Evolutionary conservation across 2,329 filamentous ascomycete species (phyloP).

Genomic region (Fusarium bactridioides): DNA sequence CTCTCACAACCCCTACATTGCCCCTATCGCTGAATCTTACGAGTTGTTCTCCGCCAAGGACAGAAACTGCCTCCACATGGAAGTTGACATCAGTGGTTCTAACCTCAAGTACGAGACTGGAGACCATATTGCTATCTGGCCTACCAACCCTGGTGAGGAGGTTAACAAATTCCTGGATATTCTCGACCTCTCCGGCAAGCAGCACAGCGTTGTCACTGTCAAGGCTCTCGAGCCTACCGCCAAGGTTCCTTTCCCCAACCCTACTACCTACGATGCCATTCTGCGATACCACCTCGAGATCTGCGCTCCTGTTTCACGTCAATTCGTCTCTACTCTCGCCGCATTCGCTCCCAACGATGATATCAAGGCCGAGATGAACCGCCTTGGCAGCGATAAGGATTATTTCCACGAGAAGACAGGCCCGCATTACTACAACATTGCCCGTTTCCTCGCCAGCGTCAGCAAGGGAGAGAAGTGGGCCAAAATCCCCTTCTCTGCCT

Average conservation of each 20-base stretch:
- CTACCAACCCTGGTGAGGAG: conserved; percentile 90
- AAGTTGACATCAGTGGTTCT: conserved; percentile 88
- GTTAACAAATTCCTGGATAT: conserved; percentile 88
- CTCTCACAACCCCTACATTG: conserved; percentile 95
- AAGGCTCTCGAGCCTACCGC: conserved; percentile 94
- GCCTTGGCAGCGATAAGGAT: conserved; percentile 91
- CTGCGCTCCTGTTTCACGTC: conserved; percentile 92
- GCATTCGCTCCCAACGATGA: conserved; percentile 88
- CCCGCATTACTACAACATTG: conserved; percentile 86
- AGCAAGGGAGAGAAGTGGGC: conserved; percentile 79
- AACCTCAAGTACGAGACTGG: conserved; percentile 95
- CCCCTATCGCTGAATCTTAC: conserved; percentile 87
- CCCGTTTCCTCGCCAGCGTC: conserved; percentile 79
- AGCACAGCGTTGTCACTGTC: conserved; percentile 82
- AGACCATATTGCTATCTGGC: conserved; percentile 97
- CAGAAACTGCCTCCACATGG: conserved; percentile 95
- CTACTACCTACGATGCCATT: conserved; percentile 94
- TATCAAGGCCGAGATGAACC: conserved; percentile 86
- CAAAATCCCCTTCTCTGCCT: conserved; percentile 88
- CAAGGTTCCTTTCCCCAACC: conserved; percentile 96
- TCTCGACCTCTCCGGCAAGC: conserved; percentile 78
- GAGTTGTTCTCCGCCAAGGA: conserved; percentile 91
- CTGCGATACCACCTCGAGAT: conserved; percentile 97
- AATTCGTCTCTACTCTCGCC: conserved; percentile 87
- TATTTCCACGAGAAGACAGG: conserved; percentile 90